Evolutionary conservation across 129 eudicot genomes (phyloP).

Genomic region (Kitagawia praeruptora): DNA sequence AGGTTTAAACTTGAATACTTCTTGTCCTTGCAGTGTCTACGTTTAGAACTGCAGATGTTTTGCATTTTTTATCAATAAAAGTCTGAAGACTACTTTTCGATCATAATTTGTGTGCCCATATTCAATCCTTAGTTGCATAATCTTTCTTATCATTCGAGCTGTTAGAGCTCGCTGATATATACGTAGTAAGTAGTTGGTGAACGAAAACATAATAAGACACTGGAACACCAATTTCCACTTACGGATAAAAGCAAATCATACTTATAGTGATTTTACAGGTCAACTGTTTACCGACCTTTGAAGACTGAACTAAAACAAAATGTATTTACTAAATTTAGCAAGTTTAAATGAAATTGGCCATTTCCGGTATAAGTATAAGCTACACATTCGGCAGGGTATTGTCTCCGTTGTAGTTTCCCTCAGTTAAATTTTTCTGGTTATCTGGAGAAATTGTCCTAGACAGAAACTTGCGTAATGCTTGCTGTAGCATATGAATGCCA

Average conservation of each 20-base stretch:
- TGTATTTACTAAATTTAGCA: not conserved
- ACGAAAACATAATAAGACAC: not conserved
- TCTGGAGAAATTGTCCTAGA: not conserved
- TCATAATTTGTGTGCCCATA: not conserved
- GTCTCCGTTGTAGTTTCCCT: not conserved
- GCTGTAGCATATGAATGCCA: not conserved
- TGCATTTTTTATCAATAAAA: not conserved
- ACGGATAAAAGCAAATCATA: not conserved
- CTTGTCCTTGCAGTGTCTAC: not conserved
- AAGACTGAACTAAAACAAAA: not conserved
- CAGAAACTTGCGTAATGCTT: not conserved
- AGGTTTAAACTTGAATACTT: not conserved
- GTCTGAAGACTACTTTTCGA: not conserved
- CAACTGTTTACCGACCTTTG: not conserved
- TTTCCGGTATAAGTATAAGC: not conserved
- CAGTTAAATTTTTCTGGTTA: not conserved
- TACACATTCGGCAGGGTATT: not conserved
- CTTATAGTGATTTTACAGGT: not conserved
- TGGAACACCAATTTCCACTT: not conserved
- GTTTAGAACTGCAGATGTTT: not conserved
- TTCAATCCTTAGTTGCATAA: not conserved
- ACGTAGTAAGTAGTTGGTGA: not conserved
- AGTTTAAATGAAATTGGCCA: not conserved
- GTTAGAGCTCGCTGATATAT: not conserved
- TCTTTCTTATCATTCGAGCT: not conserved